Evolutionary conservation across 2,329 filamentous ascomycete species (phyloP).

Genomic region (Aspergillus quadricinctus): DNA sequence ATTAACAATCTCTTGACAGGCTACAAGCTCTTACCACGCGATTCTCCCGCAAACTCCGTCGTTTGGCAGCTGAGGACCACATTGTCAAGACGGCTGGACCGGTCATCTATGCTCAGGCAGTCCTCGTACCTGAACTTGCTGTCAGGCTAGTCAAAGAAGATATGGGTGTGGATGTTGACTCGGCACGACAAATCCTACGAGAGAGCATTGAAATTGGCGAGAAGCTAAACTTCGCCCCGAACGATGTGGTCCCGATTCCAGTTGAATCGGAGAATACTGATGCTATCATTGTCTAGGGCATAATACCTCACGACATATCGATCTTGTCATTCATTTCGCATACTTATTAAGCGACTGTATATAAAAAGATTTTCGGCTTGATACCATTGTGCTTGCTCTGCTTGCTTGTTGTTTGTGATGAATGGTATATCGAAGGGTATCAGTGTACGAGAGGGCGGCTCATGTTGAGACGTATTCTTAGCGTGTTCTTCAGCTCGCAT

Average conservation of each 20-base stretch:
- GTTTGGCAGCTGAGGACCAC: slow-evolving; percentile 59
- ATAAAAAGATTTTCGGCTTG: neutral
- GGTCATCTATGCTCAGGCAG: slow-evolving; percentile 65
- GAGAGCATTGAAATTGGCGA: slow-evolving; percentile 66
- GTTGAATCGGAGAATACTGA: slow-evolving; percentile 6
- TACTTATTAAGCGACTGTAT: neutral
- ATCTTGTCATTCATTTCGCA: neutral
- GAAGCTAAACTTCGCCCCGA: slow-evolving; percentile 61
- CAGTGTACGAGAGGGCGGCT: neutral
- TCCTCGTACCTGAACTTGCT: slow-evolving; percentile 69
- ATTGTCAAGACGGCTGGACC: slow-evolving; percentile 64
- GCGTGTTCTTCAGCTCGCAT: neutral
- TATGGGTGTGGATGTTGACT: slow-evolving; percentile 45
- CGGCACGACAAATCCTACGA: slow-evolving; percentile 54
- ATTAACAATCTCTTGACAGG: slow-evolving; percentile 22
- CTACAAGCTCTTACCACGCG: slow-evolving; percentile 56
- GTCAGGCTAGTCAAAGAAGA: slow-evolving; percentile 56
- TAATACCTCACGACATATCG: neutral
- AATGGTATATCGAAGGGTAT: neutral
- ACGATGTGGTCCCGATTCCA: slow-evolving; percentile 47
- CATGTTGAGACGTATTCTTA: neutral
- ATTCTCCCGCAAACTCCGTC: slow-evolving; percentile 58
- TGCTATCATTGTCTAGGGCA: neutral
- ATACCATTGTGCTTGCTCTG: neutral
- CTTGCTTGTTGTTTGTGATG: neutral